Evolutionary conservation across 2,329 filamentous ascomycete genomes (phyloP).

Genomic region (Thielaviopsis punctulata): DNA sequence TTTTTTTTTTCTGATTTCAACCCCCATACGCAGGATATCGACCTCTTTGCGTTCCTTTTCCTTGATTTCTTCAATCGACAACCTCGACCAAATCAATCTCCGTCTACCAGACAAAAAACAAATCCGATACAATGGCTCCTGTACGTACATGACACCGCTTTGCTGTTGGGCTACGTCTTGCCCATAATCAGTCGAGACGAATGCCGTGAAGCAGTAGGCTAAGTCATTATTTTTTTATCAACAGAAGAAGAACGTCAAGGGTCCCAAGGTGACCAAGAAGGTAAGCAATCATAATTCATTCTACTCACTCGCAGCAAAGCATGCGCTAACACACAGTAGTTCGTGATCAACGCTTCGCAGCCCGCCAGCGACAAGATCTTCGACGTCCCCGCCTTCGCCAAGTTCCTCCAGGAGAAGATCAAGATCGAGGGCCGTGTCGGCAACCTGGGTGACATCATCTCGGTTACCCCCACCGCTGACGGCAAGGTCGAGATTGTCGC

Average conservation of each 20-base stretch:
- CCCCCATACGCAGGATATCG: conserved; percentile 63
- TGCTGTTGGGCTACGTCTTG: conserved; percentile 64
- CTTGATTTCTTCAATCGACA: conserved; percentile 14
- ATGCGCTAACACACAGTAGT: conserved; percentile 34
- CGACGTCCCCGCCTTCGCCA: conserved; percentile 95
- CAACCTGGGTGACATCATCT: conserved; percentile 88
- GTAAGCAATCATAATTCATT: conserved; percentile 27
- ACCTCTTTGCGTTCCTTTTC: conserved; percentile 39
- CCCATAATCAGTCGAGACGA: conserved; percentile 12
- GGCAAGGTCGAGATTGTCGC: conserved; percentile 97
- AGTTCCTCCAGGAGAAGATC: conserved; percentile 99
- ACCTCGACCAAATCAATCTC: conserved; percentile 12
- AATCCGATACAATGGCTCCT: conserved; percentile 57
- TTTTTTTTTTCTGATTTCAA: conserved; percentile 12
- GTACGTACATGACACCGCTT: conserved; percentile 75
- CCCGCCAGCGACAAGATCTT: conserved; percentile 99
- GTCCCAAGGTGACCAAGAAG: conserved; percentile 69
- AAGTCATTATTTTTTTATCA: conserved; percentile 42
- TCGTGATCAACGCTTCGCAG: conserved; percentile 98
- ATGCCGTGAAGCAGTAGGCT: conserved; percentile 85
- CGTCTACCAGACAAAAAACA: conserved; percentile 12
- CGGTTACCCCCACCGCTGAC: conserved; percentile 79
- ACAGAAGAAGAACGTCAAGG: conserved; percentile 50
- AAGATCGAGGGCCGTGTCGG: conserved; percentile 98
- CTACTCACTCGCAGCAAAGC: conserved; percentile 2